Evolutionary conservation across 192 early-diverging fungal genomes (phyloP), one percentile per base, ranked within the genome.

Genomic region (Backusella tuberculispora): DNA sequence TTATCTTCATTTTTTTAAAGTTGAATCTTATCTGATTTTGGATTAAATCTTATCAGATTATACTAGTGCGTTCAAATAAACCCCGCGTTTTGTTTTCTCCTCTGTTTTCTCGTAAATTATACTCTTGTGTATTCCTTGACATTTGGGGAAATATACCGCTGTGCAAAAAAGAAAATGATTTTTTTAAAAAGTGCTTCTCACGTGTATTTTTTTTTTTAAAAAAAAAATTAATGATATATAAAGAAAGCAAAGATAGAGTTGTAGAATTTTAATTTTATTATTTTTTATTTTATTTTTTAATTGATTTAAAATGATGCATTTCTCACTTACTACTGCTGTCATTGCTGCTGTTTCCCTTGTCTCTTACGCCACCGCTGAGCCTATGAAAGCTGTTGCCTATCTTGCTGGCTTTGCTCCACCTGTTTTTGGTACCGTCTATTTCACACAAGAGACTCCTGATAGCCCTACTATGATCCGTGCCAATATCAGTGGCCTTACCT

Each of bases 361-460:
- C 10, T 53, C 50, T 10, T 53, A 53, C 21, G 50, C 7, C 12
- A 53, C 19, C 21, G 50, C 50, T 24, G 50, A 53, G 19, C 50
- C 50, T 21, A 6, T 53, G 21, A 90, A 92, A 80, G 93, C 95
- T 83, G 90, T 96, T 78, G 88, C 88, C 80, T 89, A 93, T 82
- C 76, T 95, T 80, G 89, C 88, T 78, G 93, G 90, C 78, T 53
- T 53, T 53, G 73, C 81, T 34, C 50, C 50, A 24, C 64, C 81
- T 76, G 92, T 91, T 76, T 79, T 84, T 29, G 95, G 93, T 72
- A 89, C 88, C 56, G 81, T 96, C 71, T 85, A 74, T 46, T 88
- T 96, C 76, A 85, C 75, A 64, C 92, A 96, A 86, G 90, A 85
- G 34, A 74, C 78, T 63, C 89, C 86, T 80, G 50, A 75, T 64